A percentile compares a stretch with the other conserved stretches of the same genome.
phyloP scores from a whole-genome alignment of 345 rosid genomes.

The Syzygium aqueum region DNA sequence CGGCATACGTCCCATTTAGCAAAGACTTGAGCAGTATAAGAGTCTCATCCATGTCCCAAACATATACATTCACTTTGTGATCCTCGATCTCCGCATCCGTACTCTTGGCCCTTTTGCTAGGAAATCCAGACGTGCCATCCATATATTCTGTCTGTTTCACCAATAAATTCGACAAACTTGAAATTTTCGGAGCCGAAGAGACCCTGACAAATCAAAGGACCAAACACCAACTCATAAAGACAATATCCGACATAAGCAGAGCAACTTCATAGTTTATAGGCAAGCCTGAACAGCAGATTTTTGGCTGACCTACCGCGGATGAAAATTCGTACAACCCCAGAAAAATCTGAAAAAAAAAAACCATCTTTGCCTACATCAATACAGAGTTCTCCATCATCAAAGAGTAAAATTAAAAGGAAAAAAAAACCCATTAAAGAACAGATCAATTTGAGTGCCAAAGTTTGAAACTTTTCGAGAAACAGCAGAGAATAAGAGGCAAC shows the following conservation, averaged over 20 bases:
- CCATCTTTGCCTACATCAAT: not conserved
- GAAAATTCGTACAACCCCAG: not conserved
- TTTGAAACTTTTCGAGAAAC: not conserved
- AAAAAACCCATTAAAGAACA: not conserved
- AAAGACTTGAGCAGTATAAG: conserved; percentile 83
- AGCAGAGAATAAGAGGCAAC: not conserved
- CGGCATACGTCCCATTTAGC: conserved; percentile 55
- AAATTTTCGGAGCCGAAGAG: not conserved
- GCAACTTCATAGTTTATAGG: not conserved
- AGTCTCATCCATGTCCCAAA: conserved; percentile 97
- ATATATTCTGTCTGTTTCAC: not conserved
- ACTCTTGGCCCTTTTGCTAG: conserved; percentile 1
- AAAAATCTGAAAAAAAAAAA: not conserved
- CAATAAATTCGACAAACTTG: not conserved
- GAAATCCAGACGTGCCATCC: not conserved
- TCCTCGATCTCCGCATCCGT: not conserved
- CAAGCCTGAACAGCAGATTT: not conserved
- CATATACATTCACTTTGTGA: conserved; percentile 40
- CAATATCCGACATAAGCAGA: not conserved
- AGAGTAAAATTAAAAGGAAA: not conserved
- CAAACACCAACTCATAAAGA: not conserved
- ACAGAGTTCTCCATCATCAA: not conserved
- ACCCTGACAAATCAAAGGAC: not conserved
- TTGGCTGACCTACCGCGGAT: not conserved
- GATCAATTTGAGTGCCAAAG: not conserved